Base-by-base conservation (phyloP, 2,329 filamentous ascomycete genomes). In the Colletotrichum coccodes region DNA sequence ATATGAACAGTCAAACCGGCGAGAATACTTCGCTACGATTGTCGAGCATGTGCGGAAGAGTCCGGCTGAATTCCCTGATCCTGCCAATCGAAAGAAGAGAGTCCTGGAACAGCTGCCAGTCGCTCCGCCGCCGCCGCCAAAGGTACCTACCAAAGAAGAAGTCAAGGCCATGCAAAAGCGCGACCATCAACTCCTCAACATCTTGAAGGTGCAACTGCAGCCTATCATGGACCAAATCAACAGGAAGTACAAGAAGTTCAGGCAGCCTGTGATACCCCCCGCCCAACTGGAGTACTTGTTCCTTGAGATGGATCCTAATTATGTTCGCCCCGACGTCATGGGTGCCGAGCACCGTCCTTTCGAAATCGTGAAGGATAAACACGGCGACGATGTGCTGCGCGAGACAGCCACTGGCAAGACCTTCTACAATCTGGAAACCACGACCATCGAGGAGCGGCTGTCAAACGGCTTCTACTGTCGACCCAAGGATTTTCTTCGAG, bases 161-260 rank as follows among this genome's bases (percentile, higher is more conserved):
- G 86, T 93, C 68, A 94, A 94, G 77, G 89, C 88, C 3, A 90
- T 95, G 77, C 92, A 92, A 80, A 92, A 94, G 79, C 89, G 89
- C 71, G 97, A 99, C 76, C 91, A 94, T 56, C 90, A 95, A 71
- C 89, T 91, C 12, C 86, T 98, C 61, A 98, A 98, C 77, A 84
- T 92, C 67, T 84, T 99, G 72, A 99, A 98, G 83, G 90, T 97
- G 44, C 86, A 92, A 60, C 90, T 99, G 62, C 95, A 98, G 79
- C 94, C 94, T 2, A 94, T 98, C 73, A 98, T 99, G 94, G 95
- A 99, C 73, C 94, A 98, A 80, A 94, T 99, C 77, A 96, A 97
- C 79, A 86, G 87, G 70, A 94, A 92, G 77, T 97, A 97, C 82
- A 93, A 92, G 77, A 94, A 94, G 73, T 98, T 98, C 81, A 89